Conservation (phyloP, 345 rosid genomes). For the Erucastrum elatum region DNA sequence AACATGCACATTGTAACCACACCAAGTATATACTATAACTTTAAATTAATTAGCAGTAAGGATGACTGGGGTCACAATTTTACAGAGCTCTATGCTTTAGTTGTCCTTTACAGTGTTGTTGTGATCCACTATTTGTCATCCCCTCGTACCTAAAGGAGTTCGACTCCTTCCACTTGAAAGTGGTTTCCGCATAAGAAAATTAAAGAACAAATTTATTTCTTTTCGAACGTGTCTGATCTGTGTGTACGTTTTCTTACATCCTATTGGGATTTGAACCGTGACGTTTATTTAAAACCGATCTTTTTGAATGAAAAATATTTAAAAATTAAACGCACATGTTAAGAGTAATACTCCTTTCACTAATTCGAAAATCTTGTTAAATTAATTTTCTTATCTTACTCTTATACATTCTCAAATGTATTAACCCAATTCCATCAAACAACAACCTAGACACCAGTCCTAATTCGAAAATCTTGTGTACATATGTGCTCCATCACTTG, state of each 20-base stretch:
- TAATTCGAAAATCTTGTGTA: neutral
- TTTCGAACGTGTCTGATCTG: neutral
- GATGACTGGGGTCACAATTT: neutral
- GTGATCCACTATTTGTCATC: neutral
- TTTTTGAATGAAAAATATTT: neutral
- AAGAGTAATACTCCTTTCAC: neutral
- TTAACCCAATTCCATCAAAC: neutral
- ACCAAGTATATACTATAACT: neutral
- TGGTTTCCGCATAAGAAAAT: neutral
- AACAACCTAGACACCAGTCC: neutral
- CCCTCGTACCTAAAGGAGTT: neutral
- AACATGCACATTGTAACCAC: neutral
- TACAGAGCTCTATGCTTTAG: neutral
- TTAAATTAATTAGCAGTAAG: neutral
- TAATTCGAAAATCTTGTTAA: too few relatives aligned
- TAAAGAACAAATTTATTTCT: neutral
- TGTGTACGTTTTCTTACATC: conserved; percentile 3
- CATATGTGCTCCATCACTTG: neutral
- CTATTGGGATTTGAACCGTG: conserved; percentile 9
- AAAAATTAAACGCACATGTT: neutral
- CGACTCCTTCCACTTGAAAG: neutral
- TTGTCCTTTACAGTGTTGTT: neutral
- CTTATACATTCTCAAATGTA: neutral
- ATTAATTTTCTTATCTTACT: neutral
- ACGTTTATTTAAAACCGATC: neutral